Evolutionary conservation across 495 filamentous ascomycete genomes (phyloP).

Genomic region (Podospora pseudocomata): DNA sequence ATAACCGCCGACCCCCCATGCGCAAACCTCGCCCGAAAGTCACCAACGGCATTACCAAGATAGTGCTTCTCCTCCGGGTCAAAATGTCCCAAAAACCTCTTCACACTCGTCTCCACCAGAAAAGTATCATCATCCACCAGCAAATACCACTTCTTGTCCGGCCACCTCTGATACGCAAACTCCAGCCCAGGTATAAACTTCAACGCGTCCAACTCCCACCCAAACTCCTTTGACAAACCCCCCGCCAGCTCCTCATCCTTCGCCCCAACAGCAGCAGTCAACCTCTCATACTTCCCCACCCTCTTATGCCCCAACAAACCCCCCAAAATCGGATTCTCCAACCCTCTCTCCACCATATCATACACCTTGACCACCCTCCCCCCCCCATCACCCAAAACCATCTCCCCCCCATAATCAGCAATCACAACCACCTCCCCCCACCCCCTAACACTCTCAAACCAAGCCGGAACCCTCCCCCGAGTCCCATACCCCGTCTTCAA

Average conservation of each 20-base stretch:
- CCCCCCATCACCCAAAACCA: constrained; percentile 19
- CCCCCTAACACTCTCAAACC: constrained; percentile 35
- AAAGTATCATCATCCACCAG: constrained; percentile 49
- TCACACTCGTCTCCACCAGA: constrained; percentile 40
- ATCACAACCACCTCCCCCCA: constrained; percentile 38
- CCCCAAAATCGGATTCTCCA: constrained; percentile 17
- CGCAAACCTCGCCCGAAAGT: constrained; percentile 45
- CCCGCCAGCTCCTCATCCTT: constrained; percentile 36
- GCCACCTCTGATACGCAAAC: constrained; percentile 38
- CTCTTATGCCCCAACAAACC: constrained; percentile 24
- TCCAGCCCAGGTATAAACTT: constrained; percentile 48
- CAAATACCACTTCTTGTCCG: constrained; percentile 49
- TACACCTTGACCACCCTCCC: constrained; percentile 25
- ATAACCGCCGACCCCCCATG: constrained; percentile 47
- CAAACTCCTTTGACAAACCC: constrained; percentile 34
- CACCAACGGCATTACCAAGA: constrained; percentile 50
- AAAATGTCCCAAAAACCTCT: constrained; percentile 38
- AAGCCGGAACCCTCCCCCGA: constrained; percentile 32
- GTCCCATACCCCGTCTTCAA: constrained; percentile 49
- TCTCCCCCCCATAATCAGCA: constrained; percentile 35
- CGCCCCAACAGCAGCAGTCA: constrained; percentile 34
- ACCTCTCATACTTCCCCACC: constrained; percentile 35
- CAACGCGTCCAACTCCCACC: constrained; percentile 49
- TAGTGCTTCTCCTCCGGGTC: constrained; percentile 39
- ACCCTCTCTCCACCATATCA: constrained; percentile 36